Evolutionary conservation across 768 basidiomycete species (phyloP).

Genomic region (Suillus plorans): DNA sequence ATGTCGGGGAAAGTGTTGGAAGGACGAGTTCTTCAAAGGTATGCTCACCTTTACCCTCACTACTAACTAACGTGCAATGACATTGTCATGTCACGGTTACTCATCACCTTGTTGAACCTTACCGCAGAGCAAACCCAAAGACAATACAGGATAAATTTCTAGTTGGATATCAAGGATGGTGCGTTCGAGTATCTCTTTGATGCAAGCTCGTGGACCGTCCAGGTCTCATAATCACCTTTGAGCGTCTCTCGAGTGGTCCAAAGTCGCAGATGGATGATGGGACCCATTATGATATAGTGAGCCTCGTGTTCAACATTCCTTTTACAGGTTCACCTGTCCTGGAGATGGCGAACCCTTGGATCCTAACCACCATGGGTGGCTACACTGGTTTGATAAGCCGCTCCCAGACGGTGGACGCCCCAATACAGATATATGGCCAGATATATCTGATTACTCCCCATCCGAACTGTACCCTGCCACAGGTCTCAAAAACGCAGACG

Average conservation of each 20-base stretch:
- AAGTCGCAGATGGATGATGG: neutral
- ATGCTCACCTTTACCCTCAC: neutral
- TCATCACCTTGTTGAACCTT: neutral
- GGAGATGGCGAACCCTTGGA: conserved; percentile 69
- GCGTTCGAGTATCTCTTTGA: conserved; percentile 16
- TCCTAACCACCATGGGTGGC: conserved; percentile 81
- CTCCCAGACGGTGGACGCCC: conserved; percentile 68
- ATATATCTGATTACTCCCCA: conserved; percentile 65
- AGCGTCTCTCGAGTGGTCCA: neutral
- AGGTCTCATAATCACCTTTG: neutral
- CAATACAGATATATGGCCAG: conserved; percentile 80
- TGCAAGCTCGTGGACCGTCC: neutral
- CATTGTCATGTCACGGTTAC: neutral
- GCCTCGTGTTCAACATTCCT: neutral
- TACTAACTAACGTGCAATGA: neutral
- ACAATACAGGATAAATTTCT: conserved; percentile 85
- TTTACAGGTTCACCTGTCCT: conserved; percentile 65
- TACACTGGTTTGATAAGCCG: conserved; percentile 79
- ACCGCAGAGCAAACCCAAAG: conserved; percentile 58
- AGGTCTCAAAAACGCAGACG: conserved; percentile 56
- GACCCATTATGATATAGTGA: neutral
- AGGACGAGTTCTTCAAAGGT: conserved; percentile 13
- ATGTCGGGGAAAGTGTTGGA: conserved; percentile 5
- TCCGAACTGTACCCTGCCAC: conserved; percentile 71
- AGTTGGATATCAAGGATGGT: conserved; percentile 90